Conservation (phyloP, 371 early-diverging fungal species). For the Smittium mucronatum region DNA sequence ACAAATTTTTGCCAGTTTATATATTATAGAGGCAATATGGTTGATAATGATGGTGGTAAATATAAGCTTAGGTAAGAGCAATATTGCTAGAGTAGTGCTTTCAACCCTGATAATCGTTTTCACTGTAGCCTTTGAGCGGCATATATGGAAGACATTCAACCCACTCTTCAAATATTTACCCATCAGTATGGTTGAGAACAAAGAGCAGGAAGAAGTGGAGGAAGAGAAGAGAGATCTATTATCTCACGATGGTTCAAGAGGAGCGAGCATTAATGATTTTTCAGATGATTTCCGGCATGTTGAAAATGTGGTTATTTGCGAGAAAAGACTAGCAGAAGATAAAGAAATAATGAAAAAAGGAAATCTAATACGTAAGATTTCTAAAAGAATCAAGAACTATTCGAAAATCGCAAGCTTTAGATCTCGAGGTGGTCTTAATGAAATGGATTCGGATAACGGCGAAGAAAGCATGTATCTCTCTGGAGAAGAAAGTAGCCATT, state of each 20-base stretch:
- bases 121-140: conserved; percentile 37
- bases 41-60: conserved; percentile 55
- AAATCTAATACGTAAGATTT: no score
- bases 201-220: conserved; percentile 13
- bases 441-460: not conserved
- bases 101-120: conserved; percentile 22
- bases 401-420: no score
- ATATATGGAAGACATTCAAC: conserved; percentile 47
- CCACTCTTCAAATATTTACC: conserved; percentile 56
- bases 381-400: no score
- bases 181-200: conserved; percentile 26
- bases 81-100: conserved; percentile 41
- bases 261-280: not conserved
- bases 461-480: not conserved
- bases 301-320: not conserved
- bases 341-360: no score
- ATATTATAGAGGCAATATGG: conserved; percentile 52
- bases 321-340: not conserved
- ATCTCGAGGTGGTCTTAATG: no score
- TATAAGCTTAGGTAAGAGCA: conserved; percentile 27
- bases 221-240: no score
- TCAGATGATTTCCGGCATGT: not conserved
- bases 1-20: conserved; percentile 53
- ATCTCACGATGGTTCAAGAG: no score
- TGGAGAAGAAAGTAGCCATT: not conserved